phyloP scores from a whole-genome alignment of 73 alveolate genomes.

The Uronychia setigera region DNA sequence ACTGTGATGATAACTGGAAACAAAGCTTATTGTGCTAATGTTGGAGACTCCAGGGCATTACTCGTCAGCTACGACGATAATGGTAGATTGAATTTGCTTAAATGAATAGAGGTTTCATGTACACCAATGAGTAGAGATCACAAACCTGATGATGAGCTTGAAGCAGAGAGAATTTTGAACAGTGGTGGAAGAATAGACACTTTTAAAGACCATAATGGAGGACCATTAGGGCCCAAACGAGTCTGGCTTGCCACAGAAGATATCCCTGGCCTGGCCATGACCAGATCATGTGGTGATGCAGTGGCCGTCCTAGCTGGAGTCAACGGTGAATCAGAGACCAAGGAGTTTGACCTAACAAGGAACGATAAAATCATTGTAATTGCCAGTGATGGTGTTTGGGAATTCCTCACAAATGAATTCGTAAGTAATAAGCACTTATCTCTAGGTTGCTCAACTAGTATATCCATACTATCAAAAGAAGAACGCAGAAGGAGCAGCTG shows the following conservation, averaged over 20 bases:
- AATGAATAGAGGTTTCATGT: constrained; percentile 51
- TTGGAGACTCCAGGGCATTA: constrained; percentile 87
- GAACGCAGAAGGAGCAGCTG: constrained; percentile 84
- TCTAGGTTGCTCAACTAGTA: constrained; percentile 78
- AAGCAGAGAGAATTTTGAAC: constrained; percentile 66
- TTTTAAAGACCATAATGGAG: constrained; percentile 87
- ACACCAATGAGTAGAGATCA: constrained; percentile 74
- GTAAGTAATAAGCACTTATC: background rate
- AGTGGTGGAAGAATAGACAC: constrained; percentile 87
- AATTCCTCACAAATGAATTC: constrained; percentile 77
- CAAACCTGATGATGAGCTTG: constrained; percentile 82
- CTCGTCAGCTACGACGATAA: constrained; percentile 1
- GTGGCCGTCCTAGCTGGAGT: constrained; percentile 83
- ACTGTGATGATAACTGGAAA: constrained; percentile 59
- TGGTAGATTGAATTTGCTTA: background rate
- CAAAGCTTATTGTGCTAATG: constrained; percentile 72
- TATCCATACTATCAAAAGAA: constrained; percentile 74
- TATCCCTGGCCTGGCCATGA: constrained; percentile 92
- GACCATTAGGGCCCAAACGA: constrained; percentile 86
- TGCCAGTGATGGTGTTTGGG: constrained; percentile 96
- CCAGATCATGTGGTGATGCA: constrained; percentile 87
- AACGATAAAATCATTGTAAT: constrained; percentile 84
- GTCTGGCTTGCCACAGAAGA: constrained; percentile 86
- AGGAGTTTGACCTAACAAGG: constrained; percentile 57
- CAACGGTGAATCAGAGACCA: constrained; percentile 77